Conservation (phyloP, 352 stramenopile genomes). For the Phytopythium cucurbitacearum region DNA sequence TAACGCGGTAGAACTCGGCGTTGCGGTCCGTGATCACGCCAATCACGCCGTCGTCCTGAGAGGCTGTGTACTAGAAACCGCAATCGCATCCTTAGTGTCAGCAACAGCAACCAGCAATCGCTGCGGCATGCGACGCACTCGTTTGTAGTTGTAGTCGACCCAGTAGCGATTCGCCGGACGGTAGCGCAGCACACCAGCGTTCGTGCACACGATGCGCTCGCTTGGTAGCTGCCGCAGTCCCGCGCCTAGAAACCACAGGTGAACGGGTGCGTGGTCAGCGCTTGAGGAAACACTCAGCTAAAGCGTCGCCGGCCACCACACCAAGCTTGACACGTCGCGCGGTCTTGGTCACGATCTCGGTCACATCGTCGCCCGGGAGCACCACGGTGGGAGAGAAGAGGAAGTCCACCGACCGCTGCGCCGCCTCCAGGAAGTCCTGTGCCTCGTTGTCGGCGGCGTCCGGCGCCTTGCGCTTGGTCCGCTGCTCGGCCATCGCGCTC, state of each 20-base stretch:
- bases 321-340: conserved; percentile 67
- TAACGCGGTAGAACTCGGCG: conserved; percentile 93
- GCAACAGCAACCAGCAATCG: background rate
- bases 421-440: conserved; percentile 61
- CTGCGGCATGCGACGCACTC: conserved; percentile 34
- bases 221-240: conserved; percentile 53
- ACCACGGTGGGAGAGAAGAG: conserved; percentile 66
- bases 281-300: background rate
- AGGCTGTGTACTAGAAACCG: conserved; percentile 52
- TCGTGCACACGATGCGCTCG: conserved; percentile 70
- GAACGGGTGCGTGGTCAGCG: conserved; percentile 6
- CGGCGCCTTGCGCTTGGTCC: conserved; percentile 45
- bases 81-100: conserved; percentile 2
- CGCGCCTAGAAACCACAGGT: conserved; percentile 27
- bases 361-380: conserved; percentile 79
- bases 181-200: conserved; percentile 83
- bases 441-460: conserved; percentile 31
- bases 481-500: conserved; percentile 27
- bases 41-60: conserved; percentile 91
- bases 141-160: conserved; percentile 86
- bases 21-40: conserved; percentile 93
- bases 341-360: conserved; percentile 66
- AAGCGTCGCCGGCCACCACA: conserved; percentile 11
- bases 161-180: conserved; percentile 86
- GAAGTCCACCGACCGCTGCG: conserved; percentile 77